Evolutionary conservation across 2,329 filamentous ascomycete genomes (phyloP).

Genomic region (Neodidymelliopsis sp.): DNA sequence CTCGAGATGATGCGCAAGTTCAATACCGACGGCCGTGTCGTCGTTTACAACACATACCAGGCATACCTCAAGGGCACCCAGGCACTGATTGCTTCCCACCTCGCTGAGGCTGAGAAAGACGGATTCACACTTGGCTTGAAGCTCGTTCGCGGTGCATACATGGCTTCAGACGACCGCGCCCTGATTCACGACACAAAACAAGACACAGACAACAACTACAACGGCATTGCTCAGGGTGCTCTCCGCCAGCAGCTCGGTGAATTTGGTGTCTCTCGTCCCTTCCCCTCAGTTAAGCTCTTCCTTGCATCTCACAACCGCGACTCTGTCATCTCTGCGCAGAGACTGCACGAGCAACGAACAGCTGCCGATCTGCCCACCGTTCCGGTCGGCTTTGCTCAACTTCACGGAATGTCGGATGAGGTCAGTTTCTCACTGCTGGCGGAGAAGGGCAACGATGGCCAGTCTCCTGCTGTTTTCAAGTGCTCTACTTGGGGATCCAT

Average conservation of each 20-base stretch:
- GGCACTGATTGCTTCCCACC: slow-evolving; percentile 53
- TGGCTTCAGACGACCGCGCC: slow-evolving; percentile 58
- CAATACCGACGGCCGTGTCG: slow-evolving; percentile 53
- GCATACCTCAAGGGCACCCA: slow-evolving; percentile 62
- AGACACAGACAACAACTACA: slow-evolving; percentile 69
- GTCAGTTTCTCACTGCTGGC: slow-evolving; percentile 65
- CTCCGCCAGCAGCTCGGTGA: slow-evolving; percentile 37
- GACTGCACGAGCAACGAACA: slow-evolving; percentile 52
- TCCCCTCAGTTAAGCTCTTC: slow-evolving; percentile 65
- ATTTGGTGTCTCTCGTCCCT: slow-evolving; percentile 33
- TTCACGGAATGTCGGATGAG: slow-evolving; percentile 96
- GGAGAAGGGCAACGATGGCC: slow-evolving; percentile 32
- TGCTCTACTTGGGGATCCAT: slow-evolving; percentile 65
- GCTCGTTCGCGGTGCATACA: slow-evolving; percentile 65
- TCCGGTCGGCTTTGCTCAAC: slow-evolving; percentile 73
- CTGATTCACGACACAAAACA: slow-evolving; percentile 64
- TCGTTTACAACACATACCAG: slow-evolving; percentile 75
- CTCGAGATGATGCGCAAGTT: slow-evolving; percentile 59
- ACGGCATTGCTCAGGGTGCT: slow-evolving; percentile 67
- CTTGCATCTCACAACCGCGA: slow-evolving; percentile 83
- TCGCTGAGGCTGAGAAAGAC: slow-evolving; percentile 55
- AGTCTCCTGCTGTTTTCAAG: slow-evolving; percentile 61
- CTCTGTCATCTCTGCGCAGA: slow-evolving; percentile 66
- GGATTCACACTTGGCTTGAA: slow-evolving; percentile 64
- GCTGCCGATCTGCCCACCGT: slow-evolving; percentile 54